A percentile compares a stretch with the other conserved stretches of the same genome.
phyloP scores from a whole-genome alignment of 495 filamentous ascomycete species.

The Podospora sp. region DNA sequence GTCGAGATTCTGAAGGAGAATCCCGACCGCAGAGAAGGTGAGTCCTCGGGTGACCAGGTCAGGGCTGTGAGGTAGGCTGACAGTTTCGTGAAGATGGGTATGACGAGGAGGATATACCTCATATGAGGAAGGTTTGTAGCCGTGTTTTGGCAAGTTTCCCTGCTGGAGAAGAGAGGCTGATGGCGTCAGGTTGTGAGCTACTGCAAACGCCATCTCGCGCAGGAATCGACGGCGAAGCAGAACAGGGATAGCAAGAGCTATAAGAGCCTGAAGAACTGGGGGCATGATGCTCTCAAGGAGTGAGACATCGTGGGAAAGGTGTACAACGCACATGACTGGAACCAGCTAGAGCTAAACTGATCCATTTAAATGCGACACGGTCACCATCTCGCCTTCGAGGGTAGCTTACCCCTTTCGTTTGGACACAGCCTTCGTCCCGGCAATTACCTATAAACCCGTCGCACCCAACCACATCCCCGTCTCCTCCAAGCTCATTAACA shows the following conservation, averaged over 20 bases:
- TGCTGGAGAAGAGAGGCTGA: background rate
- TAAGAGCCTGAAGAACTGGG: conserved; percentile 68
- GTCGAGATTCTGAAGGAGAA: conserved; percentile 65
- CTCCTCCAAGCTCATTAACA: background rate
- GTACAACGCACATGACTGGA: too few species aligned
- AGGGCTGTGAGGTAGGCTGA: background rate
- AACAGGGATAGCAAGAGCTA: conserved; percentile 41
- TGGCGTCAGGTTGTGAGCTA: conserved; percentile 32
- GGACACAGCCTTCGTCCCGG: too few species aligned
- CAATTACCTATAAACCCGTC: too few species aligned
- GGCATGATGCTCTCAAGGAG: conserved; percentile 62
- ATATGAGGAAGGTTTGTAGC: conserved; percentile 61
- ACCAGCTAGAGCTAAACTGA: too few species aligned
- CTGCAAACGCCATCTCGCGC: conserved; percentile 66
- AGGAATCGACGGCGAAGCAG: conserved; percentile 62
- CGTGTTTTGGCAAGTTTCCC: background rate
- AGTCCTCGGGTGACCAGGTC: conserved; percentile 39
- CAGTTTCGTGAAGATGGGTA: conserved; percentile 41
- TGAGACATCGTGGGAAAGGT: too few species aligned
- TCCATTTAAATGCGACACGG: too few species aligned
- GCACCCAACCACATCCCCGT: background rate
- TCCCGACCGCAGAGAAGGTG: conserved; percentile 49
- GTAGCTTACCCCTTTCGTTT: too few species aligned
- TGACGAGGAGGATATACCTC: conserved; percentile 57
- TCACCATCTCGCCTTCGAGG: too few species aligned